Evolutionary conservation across 228 moss, liverwort and hornwort genomes (phyloP), one percentile per base, ranked within the genome.

Genomic region (Sphagnum fallax): DNA sequence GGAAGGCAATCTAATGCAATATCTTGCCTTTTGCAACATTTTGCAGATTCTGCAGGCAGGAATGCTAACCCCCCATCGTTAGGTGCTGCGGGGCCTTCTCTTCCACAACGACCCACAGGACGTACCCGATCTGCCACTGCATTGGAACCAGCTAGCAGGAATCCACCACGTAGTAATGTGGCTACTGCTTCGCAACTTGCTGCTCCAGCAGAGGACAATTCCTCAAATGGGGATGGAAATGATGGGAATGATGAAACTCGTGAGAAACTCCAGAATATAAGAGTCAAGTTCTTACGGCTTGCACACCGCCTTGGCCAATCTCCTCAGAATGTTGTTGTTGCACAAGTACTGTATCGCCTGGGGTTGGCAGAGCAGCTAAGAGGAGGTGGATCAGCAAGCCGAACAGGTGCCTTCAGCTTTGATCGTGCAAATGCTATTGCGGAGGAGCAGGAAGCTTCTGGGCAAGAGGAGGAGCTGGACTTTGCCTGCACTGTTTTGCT

Each of bases 41-140:
- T 32, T 32, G 32, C 32, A 32, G 32, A 32, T 32, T 32, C 32
- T 32, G 32, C 32, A 32, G 32, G 32, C 32, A 32, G 32, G 32
- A 74, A 52, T 64, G 73, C 67, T 47, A 87, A 76, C 59, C 79
- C 89, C 78, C 89, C 98, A 49, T 84, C 94, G 16, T 79, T 92
- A 90, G 98, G 94, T 70, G 82, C 92, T 60, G 98, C 94, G 18
- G 98, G 98, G 51, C 98, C 98, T n/a, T 91, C 91, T 50, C 77
- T 98, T 61, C 98, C 98, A 47, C 90, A 94, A 74, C 81, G 94
- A 52, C 98, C 98, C 18, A 82, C 89, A 15, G 69, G 58, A 52
- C 75, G 90, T 50, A 90, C 90, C 73, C 53, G 92, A 53, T 70
- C 88, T 12, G 76, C 73, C 53, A 75, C 90, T 50, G 87, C 90